A percentile compares a stretch with the other conserved stretches of the same genome.
phyloP scores from a whole-genome alignment of 345 rosid genomes.

The Rhizophora mangle region DNA sequence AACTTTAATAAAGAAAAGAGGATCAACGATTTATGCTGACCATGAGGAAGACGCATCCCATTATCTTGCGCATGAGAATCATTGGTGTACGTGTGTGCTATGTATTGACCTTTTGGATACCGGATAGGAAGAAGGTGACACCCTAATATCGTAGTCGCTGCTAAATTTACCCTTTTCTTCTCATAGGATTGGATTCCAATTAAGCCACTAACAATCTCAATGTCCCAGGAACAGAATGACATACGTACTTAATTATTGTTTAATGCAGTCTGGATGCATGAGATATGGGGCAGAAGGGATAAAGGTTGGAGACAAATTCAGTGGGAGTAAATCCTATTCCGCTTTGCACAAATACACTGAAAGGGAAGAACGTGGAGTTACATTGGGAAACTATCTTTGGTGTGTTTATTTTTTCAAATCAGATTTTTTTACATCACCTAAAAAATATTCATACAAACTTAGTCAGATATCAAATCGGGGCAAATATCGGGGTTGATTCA shows the following conservation, averaged over 20 bases:
- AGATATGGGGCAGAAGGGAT: too few relatives aligned
- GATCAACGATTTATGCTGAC: too few relatives aligned
- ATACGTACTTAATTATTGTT: not conserved
- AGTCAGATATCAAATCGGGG: not conserved
- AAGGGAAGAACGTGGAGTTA: too few relatives aligned
- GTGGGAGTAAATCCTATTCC: not conserved
- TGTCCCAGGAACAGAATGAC: not conserved
- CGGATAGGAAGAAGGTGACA: not conserved
- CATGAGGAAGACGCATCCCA: not conserved
- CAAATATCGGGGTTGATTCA: not conserved
- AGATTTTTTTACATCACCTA: too few relatives aligned
- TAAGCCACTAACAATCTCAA: not conserved
- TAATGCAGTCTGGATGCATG: not conserved
- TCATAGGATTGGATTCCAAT: not conserved
- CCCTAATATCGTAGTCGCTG: constrained; percentile 3
- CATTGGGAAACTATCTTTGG: too few relatives aligned
- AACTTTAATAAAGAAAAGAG: too few relatives aligned
- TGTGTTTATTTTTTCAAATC: too few relatives aligned
- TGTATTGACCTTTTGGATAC: not conserved
- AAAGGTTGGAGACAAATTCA: too few relatives aligned
- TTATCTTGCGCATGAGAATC: not conserved
- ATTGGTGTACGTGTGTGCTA: not conserved
- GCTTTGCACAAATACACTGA: too few relatives aligned
- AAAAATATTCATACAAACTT: too few relatives aligned
- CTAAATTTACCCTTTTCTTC: constrained; percentile 1